These are phyloP conservation scores for Tetragonia tetragonoides DNA, from an alignment of 148 eudicot genomes.

Conservation along the genomic window DNA sequence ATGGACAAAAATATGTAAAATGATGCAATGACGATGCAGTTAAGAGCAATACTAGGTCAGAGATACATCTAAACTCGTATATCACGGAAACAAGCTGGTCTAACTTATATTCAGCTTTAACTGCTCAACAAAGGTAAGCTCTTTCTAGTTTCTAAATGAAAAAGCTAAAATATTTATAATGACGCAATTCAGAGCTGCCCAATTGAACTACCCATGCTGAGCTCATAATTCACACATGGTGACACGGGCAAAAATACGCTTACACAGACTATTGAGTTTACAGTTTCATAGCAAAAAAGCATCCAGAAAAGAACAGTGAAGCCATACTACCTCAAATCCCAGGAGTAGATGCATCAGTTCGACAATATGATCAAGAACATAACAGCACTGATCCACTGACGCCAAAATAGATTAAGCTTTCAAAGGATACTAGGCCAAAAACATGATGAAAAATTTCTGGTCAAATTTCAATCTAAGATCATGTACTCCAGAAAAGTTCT, in stretches of 20 bases:
- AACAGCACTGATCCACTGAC: not conserved
- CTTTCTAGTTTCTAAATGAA: not conserved
- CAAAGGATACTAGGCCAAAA: not conserved
- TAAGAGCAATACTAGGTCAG: not conserved
- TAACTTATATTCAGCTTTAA: not conserved
- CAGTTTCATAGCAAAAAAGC: not conserved
- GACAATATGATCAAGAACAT: not conserved
- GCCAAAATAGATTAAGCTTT: not conserved
- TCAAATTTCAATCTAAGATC: not conserved
- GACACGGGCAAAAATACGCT: not conserved
- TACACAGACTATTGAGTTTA: no score
- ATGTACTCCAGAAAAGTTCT: no score
- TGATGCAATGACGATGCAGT: not conserved
- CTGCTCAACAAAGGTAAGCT: slow-evolving; percentile 6
- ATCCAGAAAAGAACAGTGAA: not conserved
- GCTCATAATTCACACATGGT: not conserved
- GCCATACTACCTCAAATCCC: not conserved
- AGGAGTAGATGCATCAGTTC: not conserved
- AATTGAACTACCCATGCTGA: not conserved
- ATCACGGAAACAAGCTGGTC: not conserved
- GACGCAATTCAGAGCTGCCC: not conserved
- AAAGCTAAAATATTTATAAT: not conserved
- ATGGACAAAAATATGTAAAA: not conserved
- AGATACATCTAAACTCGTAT: not conserved
- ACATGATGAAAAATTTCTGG: not conserved